Conservation (phyloP, 306 rosid genomes). For the Trifolium fragiferum region DNA sequence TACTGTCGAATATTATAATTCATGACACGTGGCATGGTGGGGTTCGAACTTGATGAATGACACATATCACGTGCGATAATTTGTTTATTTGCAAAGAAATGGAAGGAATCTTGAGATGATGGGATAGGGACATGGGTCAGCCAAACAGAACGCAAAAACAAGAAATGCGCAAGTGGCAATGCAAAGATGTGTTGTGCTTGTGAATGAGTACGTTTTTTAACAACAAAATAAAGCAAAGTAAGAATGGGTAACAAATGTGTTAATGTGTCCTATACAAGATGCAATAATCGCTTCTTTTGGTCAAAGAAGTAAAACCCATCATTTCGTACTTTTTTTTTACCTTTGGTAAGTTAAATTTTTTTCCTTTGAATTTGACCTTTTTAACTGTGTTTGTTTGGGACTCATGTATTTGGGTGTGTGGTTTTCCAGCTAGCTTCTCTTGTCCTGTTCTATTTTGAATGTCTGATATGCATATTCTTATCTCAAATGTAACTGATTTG, state of each 20-base stretch:
- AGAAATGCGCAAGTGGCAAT: conserved; percentile 45
- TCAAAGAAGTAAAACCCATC: conserved; percentile 47
- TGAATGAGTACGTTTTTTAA: background rate
- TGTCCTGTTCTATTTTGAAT: background rate
- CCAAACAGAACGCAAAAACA: conserved; percentile 41
- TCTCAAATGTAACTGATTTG: conserved; percentile 24
- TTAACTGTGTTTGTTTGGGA: conserved; percentile 20
- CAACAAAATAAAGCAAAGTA: conserved; percentile 10
- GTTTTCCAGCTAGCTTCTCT: conserved; percentile 1
- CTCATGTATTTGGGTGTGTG: conserved; percentile 42
- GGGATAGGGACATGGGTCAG: conserved; percentile 32
- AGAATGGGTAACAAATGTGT: conserved; percentile 19
- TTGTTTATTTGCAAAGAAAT: conserved; percentile 34
- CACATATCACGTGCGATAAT: conserved; percentile 45
- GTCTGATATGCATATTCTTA: background rate
- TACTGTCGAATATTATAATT: background rate
- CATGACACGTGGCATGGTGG: conserved; percentile 19
- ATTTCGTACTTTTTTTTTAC: conserved; percentile 25
- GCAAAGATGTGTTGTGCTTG: no score
- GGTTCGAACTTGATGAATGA: conserved; percentile 22
- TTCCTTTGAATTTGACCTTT: conserved; percentile 8
- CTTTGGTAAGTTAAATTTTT: background rate
- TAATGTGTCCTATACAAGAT: conserved; percentile 41
- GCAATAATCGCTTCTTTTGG: conserved; percentile 44
- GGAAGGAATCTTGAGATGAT: conserved; percentile 44